Base-by-base conservation (phyloP, 2,329 filamentous ascomycete species). In the Verticillium klebahnii region DNA sequence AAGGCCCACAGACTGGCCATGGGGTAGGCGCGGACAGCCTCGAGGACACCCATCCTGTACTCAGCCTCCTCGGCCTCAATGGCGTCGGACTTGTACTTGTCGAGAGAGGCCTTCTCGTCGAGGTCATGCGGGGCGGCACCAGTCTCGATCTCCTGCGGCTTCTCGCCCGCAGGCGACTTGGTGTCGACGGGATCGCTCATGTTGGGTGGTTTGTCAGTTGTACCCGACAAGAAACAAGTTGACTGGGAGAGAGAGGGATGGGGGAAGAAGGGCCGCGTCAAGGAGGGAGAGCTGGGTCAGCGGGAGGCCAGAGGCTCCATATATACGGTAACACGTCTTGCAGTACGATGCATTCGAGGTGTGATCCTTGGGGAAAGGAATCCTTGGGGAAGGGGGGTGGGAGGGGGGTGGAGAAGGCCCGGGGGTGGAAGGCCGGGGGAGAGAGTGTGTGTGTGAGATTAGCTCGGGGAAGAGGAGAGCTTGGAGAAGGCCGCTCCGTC, bases 21-120 rank as follows among this genome's bases (percentile, higher is more conserved):
- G 7, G 74, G 73, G 32, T 76, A 74, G 2, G 68, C 68, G 60
- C 60, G 66, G 8, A 74, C 69, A 61, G 74, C 72, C 64, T 75
- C 67, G 8, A 73, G 14, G 54, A 75, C 72, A 1, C 68, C 69
- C 73, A 76, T 74, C 57, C 72, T 67, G 37, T 70, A 68, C 63
- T 76, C 74, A 1, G 61, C 62, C 37, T 71, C 80, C 74, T 88
- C 86, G 14, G 83, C 85, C 64, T 84, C 80, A 67, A 85, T 81
- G 65, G 84, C 84, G 67, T 76, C 82, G 6, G 75, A 72, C 75
- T 81, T 82, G 78, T 77, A 79, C 61, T 78, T 75, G 65, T 73
- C 67, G 63, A 71, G 64, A 61, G 69, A 63, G 15, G 73, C 73
- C 60, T 81, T 78, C 63, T 77, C 74, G 64, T 75, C 73, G 59